Percentiles rank a stretch among this genome's conserved stretches.
Conservation (phyloP, 441 rosid species). For the Mallotus repandus region DNA sequence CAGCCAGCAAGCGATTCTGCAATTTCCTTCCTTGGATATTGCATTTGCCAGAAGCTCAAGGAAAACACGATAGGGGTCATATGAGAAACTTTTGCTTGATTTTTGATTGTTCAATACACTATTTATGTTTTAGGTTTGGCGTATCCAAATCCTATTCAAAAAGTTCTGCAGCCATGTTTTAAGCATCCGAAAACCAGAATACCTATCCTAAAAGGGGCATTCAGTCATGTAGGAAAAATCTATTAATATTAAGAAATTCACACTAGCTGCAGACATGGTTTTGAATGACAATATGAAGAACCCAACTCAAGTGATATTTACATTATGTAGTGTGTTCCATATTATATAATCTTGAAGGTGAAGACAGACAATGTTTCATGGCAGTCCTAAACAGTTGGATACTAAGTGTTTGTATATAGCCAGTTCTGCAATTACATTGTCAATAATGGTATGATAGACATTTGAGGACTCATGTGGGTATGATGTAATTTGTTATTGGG, state of each 20-base stretch:
- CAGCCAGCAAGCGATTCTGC: background rate
- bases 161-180: background rate
- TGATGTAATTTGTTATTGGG: too few species aligned
- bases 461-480: background rate
- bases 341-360: background rate
- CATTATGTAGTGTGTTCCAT: background rate
- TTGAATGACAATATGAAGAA: background rate
- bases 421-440: background rate
- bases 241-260: background rate
- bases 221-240: background rate
- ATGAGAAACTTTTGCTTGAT: background rate
- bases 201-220: too few species aligned
- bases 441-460: background rate
- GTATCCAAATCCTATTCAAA: background rate
- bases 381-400: background rate
- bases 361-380: background rate
- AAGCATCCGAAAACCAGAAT: background rate
- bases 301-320: background rate
- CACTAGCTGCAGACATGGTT: background rate
- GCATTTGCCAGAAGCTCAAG: background rate
- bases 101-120: background rate
- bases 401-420: too few species aligned
- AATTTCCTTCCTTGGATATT: background rate
- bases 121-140: background rate
- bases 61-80: background rate